Evolutionary conservation across 305 asterid species (phyloP).

Genomic region (Fraxinus dipetala): DNA sequence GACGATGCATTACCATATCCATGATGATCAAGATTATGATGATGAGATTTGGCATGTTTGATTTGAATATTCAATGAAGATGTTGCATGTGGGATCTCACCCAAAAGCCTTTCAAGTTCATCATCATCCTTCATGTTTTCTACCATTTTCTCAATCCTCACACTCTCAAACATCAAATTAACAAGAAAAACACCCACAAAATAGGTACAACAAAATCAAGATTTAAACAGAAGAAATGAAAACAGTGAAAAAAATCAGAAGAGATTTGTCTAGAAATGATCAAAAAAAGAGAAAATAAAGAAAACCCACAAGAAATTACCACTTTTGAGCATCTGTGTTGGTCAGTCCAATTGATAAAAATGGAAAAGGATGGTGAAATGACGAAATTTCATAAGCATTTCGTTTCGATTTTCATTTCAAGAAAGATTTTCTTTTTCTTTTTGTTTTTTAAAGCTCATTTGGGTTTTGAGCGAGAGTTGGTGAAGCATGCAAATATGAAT

Average conservation of each 20-base stretch:
- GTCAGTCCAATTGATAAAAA: conserved; percentile 3
- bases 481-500: conserved; percentile 30
- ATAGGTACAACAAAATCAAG: background rate
- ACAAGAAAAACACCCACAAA: background rate
- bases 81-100: conserved; percentile 78
- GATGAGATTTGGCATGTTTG: conserved; percentile 4
- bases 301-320: conserved; percentile 23
- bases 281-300: background rate
- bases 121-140: conserved; percentile 49
- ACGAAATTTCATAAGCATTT: conserved; percentile 8
- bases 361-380: background rate
- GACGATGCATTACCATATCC: conserved; percentile 36
- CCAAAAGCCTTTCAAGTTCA: conserved; percentile 66
- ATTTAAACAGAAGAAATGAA: background rate
- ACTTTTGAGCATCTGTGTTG: conserved; percentile 26
- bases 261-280: conserved; percentile 11
- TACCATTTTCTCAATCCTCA: conserved; percentile 3
- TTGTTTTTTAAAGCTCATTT: background rate
- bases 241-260: background rate
- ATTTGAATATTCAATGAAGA: conserved; percentile 37
- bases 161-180: conserved; percentile 15
- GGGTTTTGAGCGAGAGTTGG: conserved; percentile 28
- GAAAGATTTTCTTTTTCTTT: background rate
- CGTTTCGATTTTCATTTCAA: background rate
- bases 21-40: conserved; percentile 11